These are phyloP conservation scores for Cladorrhinum sp. DNA, from an alignment of 2,329 filamentous ascomycete species.

Conservation along the genomic window DNA sequence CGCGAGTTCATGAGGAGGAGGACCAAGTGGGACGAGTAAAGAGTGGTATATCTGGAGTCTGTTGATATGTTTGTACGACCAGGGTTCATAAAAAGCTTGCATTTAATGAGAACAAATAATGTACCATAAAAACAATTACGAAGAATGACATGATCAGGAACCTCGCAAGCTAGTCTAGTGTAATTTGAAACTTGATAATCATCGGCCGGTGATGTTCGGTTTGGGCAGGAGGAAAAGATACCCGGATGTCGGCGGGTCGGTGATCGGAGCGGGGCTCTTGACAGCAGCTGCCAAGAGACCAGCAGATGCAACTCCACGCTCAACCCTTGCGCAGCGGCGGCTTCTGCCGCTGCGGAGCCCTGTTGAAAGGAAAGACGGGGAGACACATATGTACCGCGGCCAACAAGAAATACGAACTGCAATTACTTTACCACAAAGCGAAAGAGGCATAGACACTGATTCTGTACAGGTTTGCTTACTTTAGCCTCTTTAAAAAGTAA, in stretches of 20 bases:
- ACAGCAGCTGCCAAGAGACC: slow-evolving; percentile 9
- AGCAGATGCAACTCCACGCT: background rate
- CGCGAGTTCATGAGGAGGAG: slow-evolving; percentile 17
- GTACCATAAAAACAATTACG: background rate
- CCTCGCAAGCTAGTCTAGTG: background rate
- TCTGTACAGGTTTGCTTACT: too few species aligned
- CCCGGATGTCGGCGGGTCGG: background rate
- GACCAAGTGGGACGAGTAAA: background rate
- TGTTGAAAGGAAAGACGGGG: background rate
- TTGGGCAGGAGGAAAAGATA: too few species aligned
- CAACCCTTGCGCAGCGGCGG: slow-evolving; percentile 8
- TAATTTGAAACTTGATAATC: too few species aligned
- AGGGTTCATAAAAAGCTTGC: background rate
- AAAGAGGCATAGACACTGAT: too few species aligned
- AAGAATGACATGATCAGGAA: background rate
- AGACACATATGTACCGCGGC: too few species aligned
- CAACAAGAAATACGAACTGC: too few species aligned
- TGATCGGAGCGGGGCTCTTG: slow-evolving; percentile 5
- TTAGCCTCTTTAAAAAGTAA: too few species aligned
- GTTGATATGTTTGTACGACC: background rate
- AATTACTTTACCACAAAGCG: too few species aligned
- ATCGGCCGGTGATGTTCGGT: too few species aligned
- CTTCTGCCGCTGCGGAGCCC: slow-evolving; percentile 20
- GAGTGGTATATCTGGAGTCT: background rate
- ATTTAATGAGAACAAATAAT: too few species aligned